Base-by-base conservation (phyloP, 257 asterid genomes). In the Fraxinus pennsylvanica region DNA sequence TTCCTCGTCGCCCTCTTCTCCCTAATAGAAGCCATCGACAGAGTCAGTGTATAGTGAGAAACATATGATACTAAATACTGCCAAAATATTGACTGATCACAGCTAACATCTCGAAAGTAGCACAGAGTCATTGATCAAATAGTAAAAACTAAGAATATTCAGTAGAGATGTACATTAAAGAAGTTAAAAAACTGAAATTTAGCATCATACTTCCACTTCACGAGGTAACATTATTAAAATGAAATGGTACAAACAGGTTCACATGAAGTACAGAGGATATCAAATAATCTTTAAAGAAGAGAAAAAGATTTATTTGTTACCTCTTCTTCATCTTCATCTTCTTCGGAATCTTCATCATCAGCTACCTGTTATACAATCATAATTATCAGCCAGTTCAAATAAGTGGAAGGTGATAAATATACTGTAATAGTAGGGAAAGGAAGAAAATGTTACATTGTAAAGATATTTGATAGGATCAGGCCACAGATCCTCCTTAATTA, bases 401-500 rank as follows among this genome's bases (percentile, higher is more conserved):
- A 83, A 54, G 38, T 29, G 33, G 45, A 69, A 19, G 41, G 19
- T 30, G 74, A 29, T 25, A 54, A 39, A 41, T 41, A 41, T 9
- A 39, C 14, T 9, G 50, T 41, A 10, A 10, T 12, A 43, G 52
- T 43, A 71, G 50, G 72, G 27, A 21, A 32, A 71, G 57, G 19
- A 19, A 22, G 22, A 78, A 59, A 22, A 72, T 35, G 15, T 82
- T 82, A 86, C 94, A 75, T 66, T 79, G 83, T 82, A 78, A 27
- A 85, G 77, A 77, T 82, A 84, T 79, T 81, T 85, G 30, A 90
- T 79, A 30, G 92, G 91, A 82, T 86, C 85, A 32, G 89, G 87
- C 92, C 94, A 90, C 47, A 90, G 67, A 25, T 90, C 94, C 52
- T 88, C 89, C 91, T 82, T 85, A 32, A 88, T 86, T 30, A 88